Percentiles rank a stretch among this genome's conserved stretches.
phyloP scores from a whole-genome alignment of 2,329 filamentous ascomycete genomes.

The Pseudogymnoascus sp. region DNA sequence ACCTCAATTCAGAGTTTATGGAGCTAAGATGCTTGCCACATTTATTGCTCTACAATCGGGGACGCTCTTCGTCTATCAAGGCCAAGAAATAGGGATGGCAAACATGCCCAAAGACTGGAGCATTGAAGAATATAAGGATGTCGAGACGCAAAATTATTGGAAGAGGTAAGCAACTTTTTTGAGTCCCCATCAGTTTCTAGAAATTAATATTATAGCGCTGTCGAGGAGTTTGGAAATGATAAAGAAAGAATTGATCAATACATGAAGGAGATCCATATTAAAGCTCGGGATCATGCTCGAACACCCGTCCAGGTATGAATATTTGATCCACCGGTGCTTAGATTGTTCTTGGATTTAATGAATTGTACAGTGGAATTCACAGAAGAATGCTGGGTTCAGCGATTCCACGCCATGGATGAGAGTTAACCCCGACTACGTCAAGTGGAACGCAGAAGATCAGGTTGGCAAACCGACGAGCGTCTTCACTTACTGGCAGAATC shows the following conservation, averaged over 20 bases:
- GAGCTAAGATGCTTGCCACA: conserved; percentile 50
- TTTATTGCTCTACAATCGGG: conserved; percentile 45
- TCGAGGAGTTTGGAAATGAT: conserved; percentile 32
- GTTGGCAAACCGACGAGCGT: conserved; percentile 43
- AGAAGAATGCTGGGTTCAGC: conserved; percentile 59
- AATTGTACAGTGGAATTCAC: conserved; percentile 53
- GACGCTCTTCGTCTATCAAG: conserved; percentile 54
- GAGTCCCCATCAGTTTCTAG: conserved; percentile 22
- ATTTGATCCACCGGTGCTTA: conserved; percentile 12
- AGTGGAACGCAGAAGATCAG: conserved; percentile 58
- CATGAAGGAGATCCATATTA: conserved; percentile 47
- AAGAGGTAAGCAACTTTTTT: conserved; percentile 24
- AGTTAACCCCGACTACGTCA: conserved; percentile 54
- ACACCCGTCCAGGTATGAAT: conserved; percentile 48
- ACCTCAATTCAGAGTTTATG: conserved; percentile 37
- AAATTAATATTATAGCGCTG: conserved; percentile 25
- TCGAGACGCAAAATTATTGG: conserved; percentile 51
- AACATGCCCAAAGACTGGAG: conserved; percentile 53
- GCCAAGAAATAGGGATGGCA: conserved; percentile 54
- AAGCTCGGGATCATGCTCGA: conserved; percentile 63
- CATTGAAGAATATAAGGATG: conserved; percentile 63
- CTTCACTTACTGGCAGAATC: conserved; percentile 55
- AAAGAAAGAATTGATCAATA: conserved; percentile 35
- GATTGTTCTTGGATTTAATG: neutral
- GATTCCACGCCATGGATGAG: conserved; percentile 61